Conservation (phyloP, 441 rosid genomes). For the Populus hybrid region DNA sequence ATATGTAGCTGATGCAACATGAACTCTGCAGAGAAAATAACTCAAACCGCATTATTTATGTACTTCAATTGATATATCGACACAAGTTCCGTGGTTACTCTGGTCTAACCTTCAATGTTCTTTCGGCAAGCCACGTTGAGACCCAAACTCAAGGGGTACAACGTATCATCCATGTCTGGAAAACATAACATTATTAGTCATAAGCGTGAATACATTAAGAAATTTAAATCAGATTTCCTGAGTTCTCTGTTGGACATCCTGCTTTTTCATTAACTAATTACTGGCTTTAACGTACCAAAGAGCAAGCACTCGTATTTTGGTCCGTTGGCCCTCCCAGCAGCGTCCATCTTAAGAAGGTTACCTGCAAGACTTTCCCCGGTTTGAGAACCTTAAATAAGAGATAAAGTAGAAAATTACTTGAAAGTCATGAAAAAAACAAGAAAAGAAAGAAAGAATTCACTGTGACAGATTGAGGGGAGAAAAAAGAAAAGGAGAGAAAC, state of each 20-base stretch:
- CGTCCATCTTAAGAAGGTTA: conserved; percentile 44
- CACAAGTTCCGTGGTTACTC: neutral
- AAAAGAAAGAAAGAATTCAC: too few species aligned
- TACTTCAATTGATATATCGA: neutral
- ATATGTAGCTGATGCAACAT: conserved; percentile 43
- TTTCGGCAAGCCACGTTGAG: conserved; percentile 59
- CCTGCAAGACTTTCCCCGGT: conserved; percentile 27
- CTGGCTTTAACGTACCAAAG: conserved; percentile 49
- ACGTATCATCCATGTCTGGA: conserved; percentile 90
- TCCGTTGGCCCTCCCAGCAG: conserved; percentile 29
- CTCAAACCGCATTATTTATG: neutral
- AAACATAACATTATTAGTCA: neutral
- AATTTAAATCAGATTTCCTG: neutral
- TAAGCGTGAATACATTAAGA: neutral
- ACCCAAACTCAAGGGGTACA: conserved; percentile 73
- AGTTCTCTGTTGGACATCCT: neutral
- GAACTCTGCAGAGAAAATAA: conserved; percentile 45
- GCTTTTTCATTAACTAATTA: neutral
- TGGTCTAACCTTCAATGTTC: conserved; percentile 64
- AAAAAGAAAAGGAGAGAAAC: neutral
- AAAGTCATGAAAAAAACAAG: neutral
- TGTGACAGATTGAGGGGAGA: neutral
- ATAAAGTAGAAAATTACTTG: neutral
- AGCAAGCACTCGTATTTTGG: conserved; percentile 73
- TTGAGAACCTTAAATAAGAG: neutral